Percentiles rank a stretch among this genome's conserved stretches.
Conservation (phyloP, 148 eudicot species). For the Pharnaceum exiguum region DNA sequence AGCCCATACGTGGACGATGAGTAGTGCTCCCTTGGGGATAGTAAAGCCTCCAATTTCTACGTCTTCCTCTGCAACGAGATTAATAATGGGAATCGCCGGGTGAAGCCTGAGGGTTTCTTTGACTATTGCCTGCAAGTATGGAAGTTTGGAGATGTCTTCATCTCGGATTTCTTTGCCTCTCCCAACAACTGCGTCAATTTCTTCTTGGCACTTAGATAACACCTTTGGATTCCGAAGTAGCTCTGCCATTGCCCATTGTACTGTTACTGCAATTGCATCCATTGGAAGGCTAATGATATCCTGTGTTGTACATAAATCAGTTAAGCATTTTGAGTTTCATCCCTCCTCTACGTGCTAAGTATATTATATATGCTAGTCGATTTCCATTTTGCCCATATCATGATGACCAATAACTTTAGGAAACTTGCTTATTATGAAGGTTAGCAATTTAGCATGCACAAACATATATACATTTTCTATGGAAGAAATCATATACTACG, state of each 20-base stretch:
- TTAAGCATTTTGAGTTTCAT: too few relatives aligned
- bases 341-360: too few relatives aligned
- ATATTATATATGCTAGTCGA: too few relatives aligned
- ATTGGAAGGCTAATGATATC: conserved; percentile 19
- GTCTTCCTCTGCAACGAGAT: conserved; percentile 46
- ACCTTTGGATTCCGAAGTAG: neutral
- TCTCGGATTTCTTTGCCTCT: neutral
- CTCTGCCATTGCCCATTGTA: conserved; percentile 20
- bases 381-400: too few relatives aligned
- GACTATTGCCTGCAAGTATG: conserved; percentile 56
- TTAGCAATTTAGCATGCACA: too few relatives aligned
- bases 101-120: conserved; percentile 52
- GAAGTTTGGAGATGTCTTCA: conserved; percentile 29
- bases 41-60: conserved; percentile 32
- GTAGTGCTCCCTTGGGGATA: conserved; percentile 42
- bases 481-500: too few relatives aligned
- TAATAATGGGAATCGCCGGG: conserved; percentile 50
- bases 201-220: conserved; percentile 3
- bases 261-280: conserved; percentile 17
- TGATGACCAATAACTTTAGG: too few relatives aligned
- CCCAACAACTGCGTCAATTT: conserved; percentile 7
- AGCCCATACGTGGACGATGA: conserved; percentile 61
- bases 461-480: too few relatives aligned
- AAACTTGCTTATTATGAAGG: too few relatives aligned
- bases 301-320: too few relatives aligned